Percentiles rank a stretch among this genome's conserved stretches.
phyloP scores from a whole-genome alignment of 768 basidiomycete species.

The Sporobolomyces phaffii region DNA sequence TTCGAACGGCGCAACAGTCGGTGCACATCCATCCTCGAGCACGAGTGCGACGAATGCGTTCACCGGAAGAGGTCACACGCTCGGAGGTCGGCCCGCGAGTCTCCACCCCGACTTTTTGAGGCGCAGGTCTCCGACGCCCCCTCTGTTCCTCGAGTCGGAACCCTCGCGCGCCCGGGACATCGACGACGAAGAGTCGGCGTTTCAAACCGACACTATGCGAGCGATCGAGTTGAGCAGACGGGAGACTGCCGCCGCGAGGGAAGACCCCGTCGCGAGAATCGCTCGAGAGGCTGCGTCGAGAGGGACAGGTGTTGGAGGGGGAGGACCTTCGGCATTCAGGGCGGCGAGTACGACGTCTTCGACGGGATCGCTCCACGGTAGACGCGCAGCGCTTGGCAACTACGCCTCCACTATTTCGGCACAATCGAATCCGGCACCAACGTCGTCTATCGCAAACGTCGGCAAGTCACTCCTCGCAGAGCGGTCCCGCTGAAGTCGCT shows the following conservation, averaged over 20 bases:
- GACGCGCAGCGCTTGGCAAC: constrained; percentile 12
- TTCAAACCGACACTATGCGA: background rate
- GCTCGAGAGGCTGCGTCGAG: background rate
- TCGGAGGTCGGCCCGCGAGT: background rate
- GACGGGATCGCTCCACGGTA: constrained; percentile 3
- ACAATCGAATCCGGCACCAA: background rate
- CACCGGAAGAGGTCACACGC: background rate
- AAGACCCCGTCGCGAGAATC: constrained; percentile 1
- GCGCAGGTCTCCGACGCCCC: background rate
- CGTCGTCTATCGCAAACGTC: constrained; percentile 6
- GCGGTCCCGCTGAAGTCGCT: background rate
- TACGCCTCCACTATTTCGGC: too few species aligned
- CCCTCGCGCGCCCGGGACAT: background rate
- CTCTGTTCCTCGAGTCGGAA: background rate
- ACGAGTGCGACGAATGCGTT: too few species aligned
- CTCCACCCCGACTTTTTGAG: background rate
- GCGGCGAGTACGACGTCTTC: background rate
- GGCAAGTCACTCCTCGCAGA: too few species aligned
- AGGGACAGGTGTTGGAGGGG: background rate
- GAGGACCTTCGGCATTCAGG: background rate
- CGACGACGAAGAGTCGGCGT: background rate
- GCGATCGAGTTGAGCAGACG: background rate
- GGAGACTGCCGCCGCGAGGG: background rate
- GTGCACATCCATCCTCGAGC: background rate
- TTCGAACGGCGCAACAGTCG: background rate